Percentiles rank a stretch among this genome's conserved stretches.
Evolutionary conservation across 495 filamentous ascomycete species (phyloP).

Genomic region (Lepidopterella palustris): DNA sequence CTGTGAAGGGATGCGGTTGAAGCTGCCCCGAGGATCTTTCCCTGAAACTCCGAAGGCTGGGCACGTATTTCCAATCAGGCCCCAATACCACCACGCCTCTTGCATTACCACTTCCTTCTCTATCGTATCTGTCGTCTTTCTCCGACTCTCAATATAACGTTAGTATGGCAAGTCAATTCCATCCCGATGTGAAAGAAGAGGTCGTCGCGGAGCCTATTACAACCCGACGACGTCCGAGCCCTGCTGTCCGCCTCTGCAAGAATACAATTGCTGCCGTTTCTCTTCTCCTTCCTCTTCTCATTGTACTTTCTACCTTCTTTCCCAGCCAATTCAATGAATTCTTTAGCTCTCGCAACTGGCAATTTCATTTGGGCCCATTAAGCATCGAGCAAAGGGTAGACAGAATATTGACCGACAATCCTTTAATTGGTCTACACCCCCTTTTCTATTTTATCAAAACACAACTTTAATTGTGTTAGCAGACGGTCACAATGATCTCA

Average conservation of each 20-base stretch:
- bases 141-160: neutral
- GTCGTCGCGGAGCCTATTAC: neutral
- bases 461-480: slow-evolving; percentile 13
- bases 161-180: neutral
- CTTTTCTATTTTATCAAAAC: slow-evolving; percentile 4
- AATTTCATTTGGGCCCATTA: neutral
- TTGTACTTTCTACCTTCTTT: neutral
- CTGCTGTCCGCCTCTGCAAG: neutral
- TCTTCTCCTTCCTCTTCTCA: neutral
- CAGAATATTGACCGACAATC: slow-evolving; percentile 62
- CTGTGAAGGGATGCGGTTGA: neutral
- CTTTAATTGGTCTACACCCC: slow-evolving; percentile 61
- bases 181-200: neutral
- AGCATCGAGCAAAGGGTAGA: slow-evolving; percentile 61
- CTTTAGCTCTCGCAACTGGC: neutral
- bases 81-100: too few relatives aligned
- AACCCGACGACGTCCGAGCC: neutral
- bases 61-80: neutral
- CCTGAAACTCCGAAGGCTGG: neutral
- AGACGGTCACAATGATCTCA: slow-evolving; percentile 93
- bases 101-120: too few relatives aligned
- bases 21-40: neutral
- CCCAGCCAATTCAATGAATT: neutral
- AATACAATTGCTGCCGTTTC: neutral
- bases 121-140: too few relatives aligned